These are phyloP conservation scores for Amanita subjunquillea DNA, from an alignment of 768 basidiomycete species.

Conservation along the genomic window DNA sequence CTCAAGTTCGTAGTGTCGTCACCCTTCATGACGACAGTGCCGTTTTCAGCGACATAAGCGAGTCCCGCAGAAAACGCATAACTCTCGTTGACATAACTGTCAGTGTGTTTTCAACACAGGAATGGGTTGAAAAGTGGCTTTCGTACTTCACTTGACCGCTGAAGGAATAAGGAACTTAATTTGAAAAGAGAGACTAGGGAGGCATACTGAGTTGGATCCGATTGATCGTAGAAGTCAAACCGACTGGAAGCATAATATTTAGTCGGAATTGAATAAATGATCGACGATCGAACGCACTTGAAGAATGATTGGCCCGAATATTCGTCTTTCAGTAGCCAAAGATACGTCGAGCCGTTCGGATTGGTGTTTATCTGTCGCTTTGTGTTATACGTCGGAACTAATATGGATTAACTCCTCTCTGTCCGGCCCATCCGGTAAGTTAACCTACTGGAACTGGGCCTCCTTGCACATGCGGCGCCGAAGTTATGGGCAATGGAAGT, in stretches of 20 bases:
- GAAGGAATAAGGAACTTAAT: slow-evolving; percentile 9
- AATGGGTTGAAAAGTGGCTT: background rate
- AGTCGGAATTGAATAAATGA: background rate
- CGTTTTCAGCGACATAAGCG: slow-evolving; percentile 45
- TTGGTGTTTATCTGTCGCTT: slow-evolving; percentile 26
- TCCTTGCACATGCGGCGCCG: background rate
- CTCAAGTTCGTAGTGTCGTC: slow-evolving; percentile 53
- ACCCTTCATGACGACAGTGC: slow-evolving; percentile 65
- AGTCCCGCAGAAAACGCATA: slow-evolving; percentile 45
- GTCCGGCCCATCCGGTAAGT: background rate
- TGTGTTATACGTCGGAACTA: background rate
- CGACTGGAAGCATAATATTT: slow-evolving; percentile 23
- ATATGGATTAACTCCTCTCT: background rate
- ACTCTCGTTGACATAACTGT: slow-evolving; percentile 40
- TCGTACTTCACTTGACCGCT: slow-evolving; percentile 68
- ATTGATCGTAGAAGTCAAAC: slow-evolving; percentile 47
- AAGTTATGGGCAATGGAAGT: background rate
- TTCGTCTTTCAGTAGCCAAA: slow-evolving; percentile 62
- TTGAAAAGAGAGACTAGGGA: slow-evolving; percentile 7
- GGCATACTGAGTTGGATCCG: slow-evolving; percentile 59
- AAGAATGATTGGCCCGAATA: slow-evolving; percentile 63
- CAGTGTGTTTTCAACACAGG: background rate
- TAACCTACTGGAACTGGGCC: background rate
- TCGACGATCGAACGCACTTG: slow-evolving; percentile 35
- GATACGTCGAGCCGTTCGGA: slow-evolving; percentile 36